phyloP scores from a whole-genome alignment of 257 asterid species.

The Plantago ovata region DNA sequence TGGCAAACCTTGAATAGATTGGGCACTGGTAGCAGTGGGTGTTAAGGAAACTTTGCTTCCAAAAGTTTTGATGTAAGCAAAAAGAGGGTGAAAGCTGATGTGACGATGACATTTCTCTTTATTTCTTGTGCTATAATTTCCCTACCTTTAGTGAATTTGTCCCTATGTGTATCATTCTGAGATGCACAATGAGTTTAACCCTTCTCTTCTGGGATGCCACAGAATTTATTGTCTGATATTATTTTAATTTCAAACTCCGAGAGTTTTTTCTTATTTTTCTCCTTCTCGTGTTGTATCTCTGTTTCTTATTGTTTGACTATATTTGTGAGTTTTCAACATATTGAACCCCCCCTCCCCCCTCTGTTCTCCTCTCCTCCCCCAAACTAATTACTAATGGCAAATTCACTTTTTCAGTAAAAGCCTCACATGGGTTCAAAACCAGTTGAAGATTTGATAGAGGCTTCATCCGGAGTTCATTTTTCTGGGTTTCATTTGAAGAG shows the following conservation, averaged over 20 bases:
- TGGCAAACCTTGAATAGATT: constrained; percentile 25
- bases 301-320: constrained; percentile 14
- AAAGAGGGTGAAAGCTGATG: constrained; percentile 10
- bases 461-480: constrained; percentile 89
- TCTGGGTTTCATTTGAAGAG: constrained; percentile 81
- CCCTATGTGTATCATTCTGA: constrained; percentile 21
- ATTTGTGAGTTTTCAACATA: constrained; percentile 2
- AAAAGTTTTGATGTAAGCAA: constrained; percentile 18
- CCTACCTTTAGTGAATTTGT: constrained; percentile 19
- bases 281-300: constrained; percentile 2
- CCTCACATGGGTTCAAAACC: constrained; percentile 75
- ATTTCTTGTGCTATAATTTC: constrained; percentile 27
- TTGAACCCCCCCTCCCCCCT: too few relatives aligned
- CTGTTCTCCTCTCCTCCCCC: not conserved
- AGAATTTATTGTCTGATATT: not conserved
- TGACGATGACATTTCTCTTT: constrained; percentile 26
- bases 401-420: constrained; percentile 23
- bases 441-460: constrained; percentile 85
- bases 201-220: constrained; percentile 6
- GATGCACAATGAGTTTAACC: constrained; percentile 20
- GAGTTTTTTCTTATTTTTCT: not conserved
- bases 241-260: too few relatives aligned
- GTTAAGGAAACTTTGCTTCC: constrained; percentile 9
- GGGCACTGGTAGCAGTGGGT: constrained; percentile 16
- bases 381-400: not conserved